Conservation (phyloP, 2,329 filamentous ascomycete species). For the Monosporascus sp. region DNA sequence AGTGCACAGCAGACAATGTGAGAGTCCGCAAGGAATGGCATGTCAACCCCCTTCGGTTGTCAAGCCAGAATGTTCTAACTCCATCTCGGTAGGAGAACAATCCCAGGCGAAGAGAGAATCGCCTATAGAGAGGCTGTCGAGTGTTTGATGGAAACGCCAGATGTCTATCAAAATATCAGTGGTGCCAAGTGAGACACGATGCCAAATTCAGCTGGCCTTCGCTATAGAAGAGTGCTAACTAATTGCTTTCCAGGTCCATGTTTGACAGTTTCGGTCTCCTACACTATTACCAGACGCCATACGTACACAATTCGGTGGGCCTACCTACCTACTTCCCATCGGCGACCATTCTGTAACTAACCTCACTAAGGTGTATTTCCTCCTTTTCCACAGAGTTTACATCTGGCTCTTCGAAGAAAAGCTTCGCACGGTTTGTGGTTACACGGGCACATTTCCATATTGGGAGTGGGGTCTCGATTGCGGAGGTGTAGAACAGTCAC, state of each 20-base stretch:
- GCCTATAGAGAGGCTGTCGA: conserved; percentile 21
- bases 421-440: conserved; percentile 29
- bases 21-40: conserved; percentile 25
- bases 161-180: conserved; percentile 20
- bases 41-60: neutral
- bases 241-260: conserved; percentile 11
- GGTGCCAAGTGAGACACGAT: conserved; percentile 16
- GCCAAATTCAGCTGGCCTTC: neutral
- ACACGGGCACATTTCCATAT: conserved; percentile 24
- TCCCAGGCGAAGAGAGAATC: conserved; percentile 20
- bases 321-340: neutral
- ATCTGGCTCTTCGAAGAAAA: conserved; percentile 29
- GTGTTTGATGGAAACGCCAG: conserved; percentile 21
- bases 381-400: conserved; percentile 32
- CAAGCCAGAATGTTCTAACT: neutral
- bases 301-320: conserved; percentile 25
- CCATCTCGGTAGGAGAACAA: conserved; percentile 15
- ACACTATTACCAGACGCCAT: conserved; percentile 22
- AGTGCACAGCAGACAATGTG: conserved; percentile 23
- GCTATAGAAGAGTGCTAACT: neutral
- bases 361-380: conserved; percentile 26
- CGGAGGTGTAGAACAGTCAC: conserved; percentile 29
- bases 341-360: too few relatives aligned
- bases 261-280: conserved; percentile 26
- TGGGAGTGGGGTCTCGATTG: conserved; percentile 34